Base-by-base conservation (phyloP, 1,139 yeast genomes). In the Yamadazyma pseudoaaseri region DNA sequence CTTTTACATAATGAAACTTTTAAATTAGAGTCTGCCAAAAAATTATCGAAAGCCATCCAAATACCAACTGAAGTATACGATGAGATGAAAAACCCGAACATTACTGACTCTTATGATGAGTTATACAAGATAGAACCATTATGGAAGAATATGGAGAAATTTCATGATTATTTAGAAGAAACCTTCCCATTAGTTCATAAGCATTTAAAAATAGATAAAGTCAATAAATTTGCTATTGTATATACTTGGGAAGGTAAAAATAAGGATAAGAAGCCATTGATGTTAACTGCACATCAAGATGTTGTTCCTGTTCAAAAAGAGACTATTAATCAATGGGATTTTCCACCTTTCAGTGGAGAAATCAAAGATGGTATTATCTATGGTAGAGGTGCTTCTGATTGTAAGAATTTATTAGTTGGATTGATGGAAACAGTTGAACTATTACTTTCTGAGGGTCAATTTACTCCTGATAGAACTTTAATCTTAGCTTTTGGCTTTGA, bases 31-130 rank as follows among this genome's bases (percentile, higher is more conserved):
- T 68, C 81, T 0, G 64, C 71, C 17, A 45, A 54, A 9, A 70
- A 67, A 44, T 58, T 79, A 27, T 56, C 73, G 6, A 77, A 75
- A 9, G 80, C 89, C 1, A 65, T 85, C 20, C 68, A 67, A 45
- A 61, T 81, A 31, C 79, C 85, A 12, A 81, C 92, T 5, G 79
- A 76, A 45, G 70, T 77, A 12, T 76, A 62, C 41, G 94, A 84
- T 51, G 65, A 62, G 7, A 56, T 62, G 52, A 48, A 51, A 6
- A 54, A 54, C 33, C 65, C 64, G 0, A 48, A 49, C 10, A 32
- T 45, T 9, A 47, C 55, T 5, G 48, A 56, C 8, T 30, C 52
- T 8, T 38, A 45, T 28, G 52, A 56, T 15, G 61, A 57, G 16
- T 48, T 61, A 34, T 58, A 51, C 38, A 37, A 55, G 32, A 26